Evolutionary conservation across 2,329 filamentous ascomycete species (phyloP).

Genomic region (Penicillium sp.): DNA sequence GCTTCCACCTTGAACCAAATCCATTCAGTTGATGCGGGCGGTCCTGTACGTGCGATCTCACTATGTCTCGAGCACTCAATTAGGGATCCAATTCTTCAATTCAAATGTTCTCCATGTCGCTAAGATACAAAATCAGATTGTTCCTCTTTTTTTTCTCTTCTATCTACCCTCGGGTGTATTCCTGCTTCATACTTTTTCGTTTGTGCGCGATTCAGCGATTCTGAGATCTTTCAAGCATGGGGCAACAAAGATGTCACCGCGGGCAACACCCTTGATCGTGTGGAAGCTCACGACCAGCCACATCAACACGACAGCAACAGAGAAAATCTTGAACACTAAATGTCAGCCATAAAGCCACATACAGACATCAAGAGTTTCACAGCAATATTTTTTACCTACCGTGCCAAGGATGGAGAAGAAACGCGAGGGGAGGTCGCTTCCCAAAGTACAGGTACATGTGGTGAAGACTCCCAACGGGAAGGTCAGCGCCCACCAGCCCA

Average conservation of each 20-base stretch:
- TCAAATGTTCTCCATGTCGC: neutral
- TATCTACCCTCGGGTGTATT: neutral
- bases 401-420: constrained; percentile 55
- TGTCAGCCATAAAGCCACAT: neutral
- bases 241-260: constrained; percentile 9
- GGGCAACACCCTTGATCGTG: neutral
- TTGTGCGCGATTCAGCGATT: neutral
- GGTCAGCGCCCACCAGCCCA: constrained; percentile 57
- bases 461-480: constrained; percentile 54
- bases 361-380: too few species aligned
- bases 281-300: constrained; percentile 46
- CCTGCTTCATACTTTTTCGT: neutral
- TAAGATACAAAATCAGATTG: neutral
- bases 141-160: neutral
- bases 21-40: too few species aligned
- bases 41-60: too few species aligned
- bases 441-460: constrained; percentile 35
- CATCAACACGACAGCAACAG: constrained; percentile 42
- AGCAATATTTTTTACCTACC: constrained; percentile 13
- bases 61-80: too few species aligned
- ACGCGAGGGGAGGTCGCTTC: constrained; percentile 46
- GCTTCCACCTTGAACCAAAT: too few species aligned
- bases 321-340: constrained; percentile 5
- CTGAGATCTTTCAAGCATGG: constrained; percentile 9
- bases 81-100: neutral